phyloP scores from a whole-genome alignment of 2,329 filamentous ascomycete species.

The Onygena corvina region DNA sequence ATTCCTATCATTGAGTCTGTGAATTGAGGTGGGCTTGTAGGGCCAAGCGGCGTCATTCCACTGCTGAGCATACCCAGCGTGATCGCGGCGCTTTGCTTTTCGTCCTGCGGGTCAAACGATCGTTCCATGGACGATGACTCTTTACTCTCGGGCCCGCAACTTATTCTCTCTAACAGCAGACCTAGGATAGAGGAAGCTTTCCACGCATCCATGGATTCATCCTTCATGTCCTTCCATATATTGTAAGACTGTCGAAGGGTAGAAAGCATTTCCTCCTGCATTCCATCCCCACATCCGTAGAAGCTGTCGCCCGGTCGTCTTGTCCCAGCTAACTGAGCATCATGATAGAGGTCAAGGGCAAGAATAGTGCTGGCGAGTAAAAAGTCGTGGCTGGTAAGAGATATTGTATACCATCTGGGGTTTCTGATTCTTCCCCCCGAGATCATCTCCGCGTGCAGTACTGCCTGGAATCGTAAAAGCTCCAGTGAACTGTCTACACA shows the following conservation, averaged over 20 bases:
- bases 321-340: constrained; percentile 25
- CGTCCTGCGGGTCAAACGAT: constrained; percentile 36
- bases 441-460: constrained; percentile 63
- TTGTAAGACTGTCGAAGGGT: constrained; percentile 58
- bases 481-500: constrained; percentile 80
- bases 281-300: constrained; percentile 38
- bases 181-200: constrained; percentile 73
- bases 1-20: constrained; percentile 23
- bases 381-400: constrained; percentile 73
- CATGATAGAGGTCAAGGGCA: constrained; percentile 65
- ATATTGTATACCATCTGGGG: constrained; percentile 67
- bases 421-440: constrained; percentile 56
- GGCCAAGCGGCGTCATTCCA: constrained; percentile 43
- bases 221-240: constrained; percentile 69
- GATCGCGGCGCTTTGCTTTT: constrained; percentile 56
- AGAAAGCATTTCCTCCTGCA: constrained; percentile 60
- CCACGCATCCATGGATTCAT: constrained; percentile 75
- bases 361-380: constrained; percentile 75
- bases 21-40: constrained; percentile 23
- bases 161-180: constrained; percentile 72
- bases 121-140: constrained; percentile 16
- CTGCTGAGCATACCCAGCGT: constrained; percentile 57
- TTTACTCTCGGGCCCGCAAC: constrained; percentile 21
- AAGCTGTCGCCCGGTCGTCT: constrained; percentile 28
- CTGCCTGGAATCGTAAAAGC: constrained; percentile 64